Conservation (phyloP, 2,329 filamentous ascomycete genomes). For the Xylariaceae sp. region DNA sequence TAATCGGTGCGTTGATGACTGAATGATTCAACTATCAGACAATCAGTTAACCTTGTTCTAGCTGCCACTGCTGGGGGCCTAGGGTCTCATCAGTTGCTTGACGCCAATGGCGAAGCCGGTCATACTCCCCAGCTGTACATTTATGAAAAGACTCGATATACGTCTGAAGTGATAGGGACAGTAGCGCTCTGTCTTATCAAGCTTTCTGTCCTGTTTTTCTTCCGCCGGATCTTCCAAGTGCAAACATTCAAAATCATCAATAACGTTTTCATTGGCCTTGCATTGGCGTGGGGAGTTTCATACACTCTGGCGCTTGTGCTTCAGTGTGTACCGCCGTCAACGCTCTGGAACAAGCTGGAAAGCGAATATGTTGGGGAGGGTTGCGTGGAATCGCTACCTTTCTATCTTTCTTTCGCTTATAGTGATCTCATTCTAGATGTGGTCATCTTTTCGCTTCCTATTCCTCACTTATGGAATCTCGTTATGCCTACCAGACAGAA, state of each 20-base stretch:
- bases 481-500: constrained; percentile 15
- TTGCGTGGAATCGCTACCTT: constrained; percentile 12
- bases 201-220: constrained; percentile 20
- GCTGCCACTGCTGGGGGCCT: constrained; percentile 15
- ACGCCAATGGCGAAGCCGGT: constrained; percentile 10
- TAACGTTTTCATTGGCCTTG: constrained; percentile 20
- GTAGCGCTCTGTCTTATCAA: constrained; percentile 14
- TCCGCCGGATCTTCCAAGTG: constrained; percentile 18
- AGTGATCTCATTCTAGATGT: constrained; percentile 18
- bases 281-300: constrained; percentile 13
- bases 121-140: constrained; percentile 16
- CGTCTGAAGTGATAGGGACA: constrained; percentile 13
- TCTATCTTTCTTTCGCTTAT: constrained; percentile 16
- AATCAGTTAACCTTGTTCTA: too few relatives aligned
- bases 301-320: constrained; percentile 16
- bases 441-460: constrained; percentile 17
- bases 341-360: constrained; percentile 17
- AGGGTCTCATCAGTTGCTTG: constrained; percentile 13
- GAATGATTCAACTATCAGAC: too few relatives aligned
- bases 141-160: constrained; percentile 20
- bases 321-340: constrained; percentile 15
- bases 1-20: constrained; percentile 15
- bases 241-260: constrained; percentile 15
- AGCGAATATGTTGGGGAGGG: constrained; percentile 8
- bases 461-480: constrained; percentile 15